These are phyloP conservation scores for Viola pubescens DNA, from an alignment of 441 rosid genomes.

Conservation along the genomic window DNA sequence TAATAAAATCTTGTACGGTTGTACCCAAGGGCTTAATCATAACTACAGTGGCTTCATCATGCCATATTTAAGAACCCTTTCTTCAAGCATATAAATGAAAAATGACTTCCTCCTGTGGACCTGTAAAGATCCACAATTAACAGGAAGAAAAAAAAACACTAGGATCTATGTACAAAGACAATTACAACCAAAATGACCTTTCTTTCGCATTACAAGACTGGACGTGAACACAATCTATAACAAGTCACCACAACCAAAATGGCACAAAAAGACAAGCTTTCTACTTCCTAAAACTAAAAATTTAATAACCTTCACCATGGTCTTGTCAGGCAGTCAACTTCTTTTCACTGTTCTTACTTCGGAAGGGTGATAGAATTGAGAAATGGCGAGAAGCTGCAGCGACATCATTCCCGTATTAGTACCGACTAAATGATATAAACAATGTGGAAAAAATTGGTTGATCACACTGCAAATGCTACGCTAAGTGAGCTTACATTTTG, in stretches of 20 bases:
- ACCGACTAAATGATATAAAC: conserved; percentile 1
- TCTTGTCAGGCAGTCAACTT: conserved; percentile 32
- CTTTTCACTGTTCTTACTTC: conserved; percentile 68
- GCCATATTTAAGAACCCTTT: no score
- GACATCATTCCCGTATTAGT: not conserved
- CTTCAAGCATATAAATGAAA: no score
- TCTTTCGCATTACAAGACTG: conserved; percentile 3
- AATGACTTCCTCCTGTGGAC: no score
- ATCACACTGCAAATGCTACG: no score
- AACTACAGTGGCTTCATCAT: no score
- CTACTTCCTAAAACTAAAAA: conserved; percentile 15
- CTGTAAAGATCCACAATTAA: no score
- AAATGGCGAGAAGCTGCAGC: conserved; percentile 77
- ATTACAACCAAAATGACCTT: not conserved
- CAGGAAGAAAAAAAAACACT: no score
- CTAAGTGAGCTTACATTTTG: conserved; percentile 48
- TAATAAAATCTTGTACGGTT: no score
- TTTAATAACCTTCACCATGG: conserved; percentile 3
- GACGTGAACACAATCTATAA: conserved; percentile 1
- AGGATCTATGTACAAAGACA: no score
- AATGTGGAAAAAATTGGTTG: no score
- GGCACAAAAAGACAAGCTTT: conserved; percentile 12
- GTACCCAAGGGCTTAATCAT: no score
- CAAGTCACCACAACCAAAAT: conserved; percentile 11
- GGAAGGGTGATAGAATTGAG: conserved; percentile 76